Conservation (phyloP, 1,284 basidiomycete genomes). For the Athelia psychrophila region DNA sequence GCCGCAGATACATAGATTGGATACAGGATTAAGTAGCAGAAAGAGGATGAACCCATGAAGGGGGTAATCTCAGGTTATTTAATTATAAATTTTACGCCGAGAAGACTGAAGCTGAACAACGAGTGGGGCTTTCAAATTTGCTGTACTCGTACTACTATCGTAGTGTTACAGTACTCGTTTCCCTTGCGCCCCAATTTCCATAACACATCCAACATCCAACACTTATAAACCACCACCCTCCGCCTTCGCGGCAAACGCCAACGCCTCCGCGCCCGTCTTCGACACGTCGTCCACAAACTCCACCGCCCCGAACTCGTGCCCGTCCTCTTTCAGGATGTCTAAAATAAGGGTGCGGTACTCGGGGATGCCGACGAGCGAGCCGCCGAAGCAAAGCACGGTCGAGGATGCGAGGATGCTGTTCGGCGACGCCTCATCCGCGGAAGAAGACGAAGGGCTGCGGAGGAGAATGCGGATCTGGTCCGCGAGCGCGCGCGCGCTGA, state of each 20-base stretch:
- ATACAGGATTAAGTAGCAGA: no score
- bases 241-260: constrained; percentile 30
- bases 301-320: constrained; percentile 61
- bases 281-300: constrained; percentile 68
- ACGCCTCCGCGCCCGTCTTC: constrained; percentile 53
- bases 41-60: no score
- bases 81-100: no score
- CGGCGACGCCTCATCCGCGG: constrained; percentile 16
- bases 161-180: no score
- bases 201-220: no score
- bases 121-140: no score
- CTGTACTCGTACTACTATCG: no score
- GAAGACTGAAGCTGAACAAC: no score
- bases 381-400: constrained; percentile 68
- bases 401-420: constrained; percentile 49
- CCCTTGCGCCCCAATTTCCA: no score
- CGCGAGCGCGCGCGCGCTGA: constrained; percentile 51
- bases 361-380: constrained; percentile 63
- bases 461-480: constrained; percentile 60
- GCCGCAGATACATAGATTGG: no score
- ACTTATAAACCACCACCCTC: no score
- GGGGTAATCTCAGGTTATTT: no score
- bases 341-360: constrained; percentile 59
- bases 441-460: constrained; percentile 24
- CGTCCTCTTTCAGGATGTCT: constrained; percentile 55